Percentiles rank a stretch among this genome's conserved stretches.
Conservation (phyloP, 2,329 filamentous ascomycete genomes). For the Fusarium xyrophilum region DNA sequence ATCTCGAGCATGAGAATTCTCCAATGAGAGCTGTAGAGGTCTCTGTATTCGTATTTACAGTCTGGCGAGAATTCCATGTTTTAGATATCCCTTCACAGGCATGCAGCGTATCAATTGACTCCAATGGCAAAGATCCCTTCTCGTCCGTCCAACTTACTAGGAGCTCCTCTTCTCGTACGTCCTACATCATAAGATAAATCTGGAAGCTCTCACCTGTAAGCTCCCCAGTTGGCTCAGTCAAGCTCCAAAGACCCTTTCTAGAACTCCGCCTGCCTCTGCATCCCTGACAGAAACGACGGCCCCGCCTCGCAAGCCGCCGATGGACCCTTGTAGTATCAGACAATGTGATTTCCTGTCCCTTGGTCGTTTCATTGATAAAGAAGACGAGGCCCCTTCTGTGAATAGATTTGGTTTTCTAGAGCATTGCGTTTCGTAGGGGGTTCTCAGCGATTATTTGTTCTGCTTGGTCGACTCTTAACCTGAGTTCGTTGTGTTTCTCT, state of each 20-base stretch:
- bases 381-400: constrained; percentile 1
- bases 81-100: neutral
- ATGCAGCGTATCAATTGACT: neutral
- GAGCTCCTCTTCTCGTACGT: constrained; percentile 21
- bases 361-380: constrained; percentile 28
- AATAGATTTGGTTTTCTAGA: neutral
- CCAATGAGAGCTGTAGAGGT: neutral
- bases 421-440: neutral
- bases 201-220: neutral
- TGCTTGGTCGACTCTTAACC: neutral
- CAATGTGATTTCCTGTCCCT: constrained; percentile 17
- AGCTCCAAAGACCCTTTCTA: constrained; percentile 5
- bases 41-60: constrained; percentile 25
- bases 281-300: constrained; percentile 28
- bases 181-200: constrained; percentile 23
- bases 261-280: constrained; percentile 17
- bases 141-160: neutral
- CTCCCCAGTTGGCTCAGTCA: constrained; percentile 26
- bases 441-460: neutral
- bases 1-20: constrained; percentile 10
- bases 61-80: neutral
- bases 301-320: constrained; percentile 35
- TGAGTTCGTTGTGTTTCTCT: neutral
- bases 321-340: constrained; percentile 26
- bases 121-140: neutral